Evolutionary conservation across 176 grass and related monocot genomes (phyloP), one percentile per base, ranked within the genome.

Genomic region (Thinopyrum elongatum): DNA sequence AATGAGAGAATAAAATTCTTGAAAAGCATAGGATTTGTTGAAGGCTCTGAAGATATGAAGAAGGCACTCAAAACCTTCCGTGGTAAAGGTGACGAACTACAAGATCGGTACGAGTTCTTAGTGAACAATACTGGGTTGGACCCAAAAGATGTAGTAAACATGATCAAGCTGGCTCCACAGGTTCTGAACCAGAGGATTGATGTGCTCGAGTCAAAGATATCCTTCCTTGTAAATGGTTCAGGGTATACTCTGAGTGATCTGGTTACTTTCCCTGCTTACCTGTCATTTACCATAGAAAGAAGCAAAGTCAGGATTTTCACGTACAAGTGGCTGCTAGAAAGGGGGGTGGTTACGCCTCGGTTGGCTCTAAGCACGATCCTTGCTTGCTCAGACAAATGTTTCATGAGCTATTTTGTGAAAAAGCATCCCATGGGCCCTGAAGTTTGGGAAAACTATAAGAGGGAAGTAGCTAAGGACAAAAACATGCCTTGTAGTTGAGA

Each of bases 271-370:
- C 93, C 93, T 1, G 13, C 85, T 6, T 94, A 41, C 83, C 33
- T 94, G 79, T 85, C 90, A 0, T 94, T 87, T 72, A 92, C 87
- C 82, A 8, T 83, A 27, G 72, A 80, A 61, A 92, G 93, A 87
- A 60, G 70, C 51, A 92, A 88, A 80, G 22, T 49, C 41, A 94
- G 93, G 85, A 60, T 88, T 35, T 71, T 84, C 16, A 90, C 88
- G 93, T 94, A 92, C 85, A 80, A 86, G 23, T 94, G 93, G 93
- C 80, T 94, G 73, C 70, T 47, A 81, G 87, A 90, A 59, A 94
- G 5, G 71, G 90, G 93, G n/a, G 10, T 41, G 74, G 28, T 59
- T 66, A 47, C 17, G 22, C 74, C 85, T 44, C 47, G 65, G 25
- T 13, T 86, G 39, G 90, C 93, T 59, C 74, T 94, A 41, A 86